Conservation (phyloP, 164 flowering plant species). For the Liriodendron chinense region DNA sequence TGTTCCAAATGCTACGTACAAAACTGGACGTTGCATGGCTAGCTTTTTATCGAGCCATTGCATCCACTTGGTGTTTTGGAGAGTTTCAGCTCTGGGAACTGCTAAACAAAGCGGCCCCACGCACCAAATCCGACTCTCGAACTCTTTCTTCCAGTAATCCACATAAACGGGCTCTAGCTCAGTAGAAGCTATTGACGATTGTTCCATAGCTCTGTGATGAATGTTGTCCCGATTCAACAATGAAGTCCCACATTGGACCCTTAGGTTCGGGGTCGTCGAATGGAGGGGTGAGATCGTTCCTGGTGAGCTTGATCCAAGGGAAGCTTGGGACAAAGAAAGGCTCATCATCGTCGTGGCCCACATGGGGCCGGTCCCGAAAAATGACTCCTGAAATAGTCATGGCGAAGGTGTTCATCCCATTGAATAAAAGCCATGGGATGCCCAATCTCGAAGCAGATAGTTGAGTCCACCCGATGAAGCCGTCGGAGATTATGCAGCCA, state of each 20-base stretch:
- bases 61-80: neutral
- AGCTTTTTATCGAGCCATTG: constrained; percentile 18
- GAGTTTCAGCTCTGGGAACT: constrained; percentile 2
- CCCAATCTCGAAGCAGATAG: constrained; percentile 12
- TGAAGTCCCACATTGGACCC: constrained; percentile 6
- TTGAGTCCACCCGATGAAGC: constrained; percentile 29
- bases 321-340: constrained; percentile 15
- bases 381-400: neutral
- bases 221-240: constrained; percentile 1
- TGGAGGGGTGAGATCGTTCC: constrained; percentile 15
- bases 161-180: constrained; percentile 21
- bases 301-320: constrained; percentile 17
- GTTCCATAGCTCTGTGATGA: constrained; percentile 13
- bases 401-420: constrained; percentile 19
- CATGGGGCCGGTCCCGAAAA: neutral
- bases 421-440: constrained; percentile 7
- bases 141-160: constrained; percentile 16
- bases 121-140: constrained; percentile 11
- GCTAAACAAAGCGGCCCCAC: constrained; percentile 32
- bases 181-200: constrained; percentile 26
- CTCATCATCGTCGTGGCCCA: constrained; percentile 10
- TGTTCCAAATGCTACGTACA: constrained; percentile 27
- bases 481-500: constrained; percentile 6
- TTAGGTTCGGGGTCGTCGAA: constrained; percentile 9
- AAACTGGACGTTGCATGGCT: constrained; percentile 4